Evolutionary conservation across 2,329 filamentous ascomycete genomes (phyloP).

Genomic region (Beauveria bassiana): DNA sequence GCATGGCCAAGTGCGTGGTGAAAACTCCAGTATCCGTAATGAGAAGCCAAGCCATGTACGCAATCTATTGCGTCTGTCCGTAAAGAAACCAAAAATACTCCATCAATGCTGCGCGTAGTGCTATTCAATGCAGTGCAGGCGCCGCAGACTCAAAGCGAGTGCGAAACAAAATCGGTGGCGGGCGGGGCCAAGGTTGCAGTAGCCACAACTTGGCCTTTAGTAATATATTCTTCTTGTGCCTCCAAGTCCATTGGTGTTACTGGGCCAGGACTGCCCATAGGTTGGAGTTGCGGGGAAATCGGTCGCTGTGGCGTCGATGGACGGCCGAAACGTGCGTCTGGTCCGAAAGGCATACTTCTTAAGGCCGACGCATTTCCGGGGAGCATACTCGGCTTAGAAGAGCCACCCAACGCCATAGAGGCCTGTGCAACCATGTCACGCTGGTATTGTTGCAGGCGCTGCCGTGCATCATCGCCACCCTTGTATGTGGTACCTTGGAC

Average conservation of each 20-base stretch:
- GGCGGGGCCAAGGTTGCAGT: neutral
- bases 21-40: neutral
- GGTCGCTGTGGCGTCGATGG: slow-evolving; percentile 36
- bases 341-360: slow-evolving; percentile 25
- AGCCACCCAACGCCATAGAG: slow-evolving; percentile 32
- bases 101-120: neutral
- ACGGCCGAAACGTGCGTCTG: slow-evolving; percentile 31
- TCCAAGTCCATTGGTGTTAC: slow-evolving; percentile 55
- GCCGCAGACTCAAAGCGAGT: slow-evolving; percentile 2
- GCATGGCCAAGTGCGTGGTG: neutral
- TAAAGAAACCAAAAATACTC: slow-evolving; percentile 1
- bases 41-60: neutral
- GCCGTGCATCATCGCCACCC: slow-evolving; percentile 9
- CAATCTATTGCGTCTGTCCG: neutral
- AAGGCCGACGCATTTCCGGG: slow-evolving; percentile 24
- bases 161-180: neutral
- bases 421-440: slow-evolving; percentile 54
- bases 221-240: slow-evolving; percentile 6
- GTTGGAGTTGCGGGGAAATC: slow-evolving; percentile 39
- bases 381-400: slow-evolving; percentile 19
- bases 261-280: slow-evolving; percentile 50
- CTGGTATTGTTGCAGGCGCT: slow-evolving; percentile 46
- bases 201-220: neutral
- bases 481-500: slow-evolving; percentile 21
- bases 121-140: neutral